Evolutionary conservation across 441 rosid genomes (phyloP), one percentile per base, ranked within the genome.

Genomic region (Arabidopsis hybrid): DNA sequence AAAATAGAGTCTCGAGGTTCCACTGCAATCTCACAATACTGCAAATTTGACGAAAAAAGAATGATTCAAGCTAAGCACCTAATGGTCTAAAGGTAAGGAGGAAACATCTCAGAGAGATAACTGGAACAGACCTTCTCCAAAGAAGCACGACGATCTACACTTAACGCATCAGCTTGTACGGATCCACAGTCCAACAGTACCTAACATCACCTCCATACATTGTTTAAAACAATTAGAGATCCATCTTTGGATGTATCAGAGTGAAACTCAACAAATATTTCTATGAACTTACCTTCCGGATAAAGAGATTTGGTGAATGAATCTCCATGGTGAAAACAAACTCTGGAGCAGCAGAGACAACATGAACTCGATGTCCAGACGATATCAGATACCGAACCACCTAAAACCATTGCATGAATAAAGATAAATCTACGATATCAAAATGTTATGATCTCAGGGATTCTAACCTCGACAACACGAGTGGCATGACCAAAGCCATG

Each of bases 401-500:
- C 98, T 90, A 16, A 7, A 4, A 4, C 4, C 38, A 42, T 64
- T 43, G 62, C 52, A 71, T 40, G 4, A 55, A 43, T 5, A 52
- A 4, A 53, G 26, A 31, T n/a, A 9, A 9, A 16, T 21, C 26
- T 21, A 21, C 26, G 10, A 14, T 8, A 2, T 56, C 6, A 17
- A 42, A 59, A 32, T 26, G 62, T 29, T 31, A 29, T 71, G 49
- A 69, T 59, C 65, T 13, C 16, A 29, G 49, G 31, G 31, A 31
- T 6, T 12, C 56, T 17, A 60, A 93, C 99, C 95, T 94, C 97
- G 13, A 94, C 96, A 34, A 92, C 99, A 51, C 97, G 95, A 81
- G 97, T 94, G 81, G 99, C 95, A 73, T 92, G 99, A 60, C 97
- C 97, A 77, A 92, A 90, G 13, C 99, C 99, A 76, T 92, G 99